Conservation (phyloP, 495 filamentous ascomycete species). For the Penicillium steckii region DNA sequence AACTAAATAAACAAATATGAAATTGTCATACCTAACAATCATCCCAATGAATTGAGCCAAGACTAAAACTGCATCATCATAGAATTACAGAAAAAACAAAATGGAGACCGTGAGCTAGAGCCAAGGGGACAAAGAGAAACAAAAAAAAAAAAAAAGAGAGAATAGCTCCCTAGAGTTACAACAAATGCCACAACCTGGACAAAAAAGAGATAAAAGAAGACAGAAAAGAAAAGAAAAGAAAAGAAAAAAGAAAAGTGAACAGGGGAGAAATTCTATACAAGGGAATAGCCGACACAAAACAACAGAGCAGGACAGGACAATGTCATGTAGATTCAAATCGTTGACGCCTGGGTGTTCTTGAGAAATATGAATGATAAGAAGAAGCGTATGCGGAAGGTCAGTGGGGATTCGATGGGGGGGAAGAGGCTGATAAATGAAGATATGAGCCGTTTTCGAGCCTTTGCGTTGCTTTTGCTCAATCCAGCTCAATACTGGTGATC, state of each 20-base stretch:
- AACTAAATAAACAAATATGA: no score
- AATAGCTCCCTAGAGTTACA: conserved; percentile 32
- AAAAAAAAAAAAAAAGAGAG: conserved; percentile 11
- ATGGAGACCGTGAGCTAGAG: conserved; percentile 18
- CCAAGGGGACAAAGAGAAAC: conserved; percentile 8
- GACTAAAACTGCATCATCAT: conserved; percentile 41
- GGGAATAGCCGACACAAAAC: conserved; percentile 7
- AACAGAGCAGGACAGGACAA: background rate
- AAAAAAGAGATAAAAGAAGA: no score
- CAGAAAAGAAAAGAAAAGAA: conserved; percentile 7
- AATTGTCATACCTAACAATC: no score
- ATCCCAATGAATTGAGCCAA: conserved; percentile 1
- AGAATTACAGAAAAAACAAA: conserved; percentile 40
- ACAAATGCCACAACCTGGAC: conserved; percentile 26
- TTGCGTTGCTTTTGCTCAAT: no score
- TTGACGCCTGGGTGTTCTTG: conserved; percentile 28
- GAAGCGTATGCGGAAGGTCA: conserved; percentile 6
- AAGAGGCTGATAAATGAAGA: conserved; percentile 1
- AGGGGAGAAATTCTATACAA: conserved; percentile 29
- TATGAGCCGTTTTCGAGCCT: no score
- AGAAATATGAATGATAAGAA: conserved; percentile 15
- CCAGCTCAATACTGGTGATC: no score
- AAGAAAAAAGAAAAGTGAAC: conserved; percentile 8
- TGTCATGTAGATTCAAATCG: conserved; percentile 22
- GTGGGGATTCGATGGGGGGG: conserved; percentile 7